These are phyloP conservation scores for Flaveria robusta DNA, from an alignment of 129 eudicot species.

Conservation along the genomic window DNA sequence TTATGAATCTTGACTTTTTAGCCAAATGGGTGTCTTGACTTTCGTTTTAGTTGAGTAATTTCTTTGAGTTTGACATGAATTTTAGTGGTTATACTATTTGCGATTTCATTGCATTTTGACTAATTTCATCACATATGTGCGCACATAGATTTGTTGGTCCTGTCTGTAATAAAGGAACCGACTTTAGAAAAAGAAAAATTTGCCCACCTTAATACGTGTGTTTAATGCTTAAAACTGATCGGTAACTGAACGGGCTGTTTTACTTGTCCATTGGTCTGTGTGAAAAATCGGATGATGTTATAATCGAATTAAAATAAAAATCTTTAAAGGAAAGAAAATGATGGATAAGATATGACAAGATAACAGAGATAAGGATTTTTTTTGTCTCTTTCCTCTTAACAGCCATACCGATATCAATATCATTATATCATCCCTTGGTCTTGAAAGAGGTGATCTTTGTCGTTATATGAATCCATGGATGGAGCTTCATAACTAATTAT, in stretches of 20 bases:
- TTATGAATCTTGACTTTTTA: neutral
- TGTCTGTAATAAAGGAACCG: neutral
- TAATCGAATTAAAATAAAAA: too few species aligned
- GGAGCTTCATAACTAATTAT: neutral
- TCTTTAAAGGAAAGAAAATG: conserved; percentile 1
- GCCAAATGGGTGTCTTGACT: conserved; percentile 3
- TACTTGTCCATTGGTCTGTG: too few species aligned
- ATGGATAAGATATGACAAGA: conserved; percentile 20
- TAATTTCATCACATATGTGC: too few species aligned
- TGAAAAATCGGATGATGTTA: too few species aligned
- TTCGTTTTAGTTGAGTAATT: neutral
- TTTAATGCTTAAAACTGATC: too few species aligned
- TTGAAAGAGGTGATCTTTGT: conserved; percentile 35
- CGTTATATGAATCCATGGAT: conserved; percentile 13
- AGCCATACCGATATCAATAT: conserved; percentile 12
- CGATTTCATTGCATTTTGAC: too few species aligned
- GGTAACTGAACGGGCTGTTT: too few species aligned
- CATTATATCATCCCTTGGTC: conserved; percentile 39
- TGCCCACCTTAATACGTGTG: too few species aligned
- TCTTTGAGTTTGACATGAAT: neutral
- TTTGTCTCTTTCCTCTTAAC: conserved; percentile 29
- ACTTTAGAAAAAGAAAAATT: neutral
- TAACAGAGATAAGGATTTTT: conserved; percentile 34
- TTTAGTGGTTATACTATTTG: neutral
- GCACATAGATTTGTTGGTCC: neutral